Conservation (phyloP, 306 rosid genomes). For the Cajanus cajan region DNA sequence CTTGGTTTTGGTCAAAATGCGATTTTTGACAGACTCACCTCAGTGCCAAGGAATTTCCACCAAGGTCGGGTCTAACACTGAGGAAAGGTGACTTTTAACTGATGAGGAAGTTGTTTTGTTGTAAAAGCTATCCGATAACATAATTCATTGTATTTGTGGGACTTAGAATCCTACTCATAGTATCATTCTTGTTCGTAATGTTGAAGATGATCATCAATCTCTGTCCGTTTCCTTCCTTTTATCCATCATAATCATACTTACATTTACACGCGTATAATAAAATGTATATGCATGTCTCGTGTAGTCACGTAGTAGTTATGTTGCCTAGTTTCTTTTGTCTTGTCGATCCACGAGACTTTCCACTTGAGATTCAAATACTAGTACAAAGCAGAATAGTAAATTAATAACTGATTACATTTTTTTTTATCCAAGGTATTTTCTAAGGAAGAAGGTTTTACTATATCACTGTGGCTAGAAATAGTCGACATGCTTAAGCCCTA, state of each 20-base stretch:
- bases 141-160: constrained; percentile 29
- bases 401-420: neutral
- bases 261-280: neutral
- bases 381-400: neutral
- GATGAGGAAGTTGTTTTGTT: constrained; percentile 27
- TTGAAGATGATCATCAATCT: neutral
- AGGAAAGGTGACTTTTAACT: constrained; percentile 31
- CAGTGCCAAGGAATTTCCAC: constrained; percentile 22
- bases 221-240: neutral
- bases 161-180: constrained; percentile 3
- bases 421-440: neutral
- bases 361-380: neutral
- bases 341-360: neutral
- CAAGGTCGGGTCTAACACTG: constrained; percentile 9
- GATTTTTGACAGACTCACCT: constrained; percentile 29
- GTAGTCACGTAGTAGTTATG: neutral
- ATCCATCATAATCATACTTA: neutral
- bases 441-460: neutral
- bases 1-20: constrained; percentile 14
- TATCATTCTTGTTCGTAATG: neutral
- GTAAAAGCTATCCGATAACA: constrained; percentile 20
- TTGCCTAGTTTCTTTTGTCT: neutral
- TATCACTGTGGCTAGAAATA: neutral
- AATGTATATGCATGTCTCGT: neutral
- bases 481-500: neutral